These are phyloP conservation scores for Schizonepeta tenuifolia DNA, from an alignment of 257 asterid species.

Conservation along the genomic window DNA sequence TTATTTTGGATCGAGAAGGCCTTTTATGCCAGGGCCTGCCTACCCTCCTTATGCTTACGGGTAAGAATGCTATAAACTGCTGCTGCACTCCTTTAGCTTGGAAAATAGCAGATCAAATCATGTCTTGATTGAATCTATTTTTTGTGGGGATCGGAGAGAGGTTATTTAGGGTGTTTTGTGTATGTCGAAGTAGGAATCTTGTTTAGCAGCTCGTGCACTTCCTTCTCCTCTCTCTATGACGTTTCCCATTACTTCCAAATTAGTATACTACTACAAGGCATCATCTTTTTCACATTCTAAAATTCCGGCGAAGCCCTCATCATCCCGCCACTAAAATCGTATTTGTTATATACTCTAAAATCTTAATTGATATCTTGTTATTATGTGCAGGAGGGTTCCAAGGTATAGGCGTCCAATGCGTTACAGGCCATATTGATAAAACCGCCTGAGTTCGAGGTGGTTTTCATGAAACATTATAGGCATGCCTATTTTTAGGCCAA, in stretches of 20 bases:
- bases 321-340: too few species aligned
- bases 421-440: constrained; percentile 54
- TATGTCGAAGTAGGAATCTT: neutral
- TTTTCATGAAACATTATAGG: neutral
- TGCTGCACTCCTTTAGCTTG: neutral
- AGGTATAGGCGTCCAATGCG: constrained; percentile 63
- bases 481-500: neutral
- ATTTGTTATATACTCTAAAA: constrained; percentile 7
- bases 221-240: neutral
- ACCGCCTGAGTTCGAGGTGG: neutral
- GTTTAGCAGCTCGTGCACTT: neutral
- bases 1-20: constrained; percentile 51
- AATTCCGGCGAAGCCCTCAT: too few species aligned
- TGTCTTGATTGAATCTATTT: neutral
- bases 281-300: too few species aligned
- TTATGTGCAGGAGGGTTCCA: constrained; percentile 58
- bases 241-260: too few species aligned
- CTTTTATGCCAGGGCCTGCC: constrained; percentile 54
- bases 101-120: neutral
- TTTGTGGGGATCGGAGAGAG: neutral
- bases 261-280: too few species aligned
- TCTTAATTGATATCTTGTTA: neutral
- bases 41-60: constrained; percentile 57
- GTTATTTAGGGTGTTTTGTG: neutral
- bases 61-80: constrained; percentile 34